phyloP scores from a whole-genome alignment of 495 filamentous ascomycete genomes.

The Penicillium mononematosum region DNA sequence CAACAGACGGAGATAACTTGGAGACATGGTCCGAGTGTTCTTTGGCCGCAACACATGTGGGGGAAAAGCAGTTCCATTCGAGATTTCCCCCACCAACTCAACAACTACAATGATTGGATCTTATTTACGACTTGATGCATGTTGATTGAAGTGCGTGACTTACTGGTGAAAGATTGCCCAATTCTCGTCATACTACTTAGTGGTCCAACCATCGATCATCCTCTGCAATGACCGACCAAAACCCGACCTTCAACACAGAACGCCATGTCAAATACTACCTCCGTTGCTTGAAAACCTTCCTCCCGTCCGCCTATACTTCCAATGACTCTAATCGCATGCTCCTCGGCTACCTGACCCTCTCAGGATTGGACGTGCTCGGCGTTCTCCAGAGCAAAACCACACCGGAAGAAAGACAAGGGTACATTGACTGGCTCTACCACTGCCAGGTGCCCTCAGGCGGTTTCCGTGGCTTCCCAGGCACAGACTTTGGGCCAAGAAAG shows the following conservation, averaged over 20 bases:
- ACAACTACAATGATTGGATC: constrained; percentile 4
- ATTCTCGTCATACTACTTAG: neutral
- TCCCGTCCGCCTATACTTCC: constrained; percentile 77
- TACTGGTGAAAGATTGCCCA: neutral
- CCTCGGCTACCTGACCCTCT: constrained; percentile 82
- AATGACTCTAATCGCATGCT: constrained; percentile 89
- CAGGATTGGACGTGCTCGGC: constrained; percentile 77
- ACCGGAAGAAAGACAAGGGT: constrained; percentile 56
- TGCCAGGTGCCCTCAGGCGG: constrained; percentile 74
- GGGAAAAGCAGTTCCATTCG: constrained; percentile 19
- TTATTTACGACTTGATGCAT: constrained; percentile 4
- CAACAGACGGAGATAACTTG: constrained; percentile 1
- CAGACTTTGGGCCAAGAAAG: constrained; percentile 52
- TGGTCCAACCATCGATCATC: neutral
- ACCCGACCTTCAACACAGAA: constrained; percentile 58
- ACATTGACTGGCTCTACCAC: constrained; percentile 68
- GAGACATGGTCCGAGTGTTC: constrained; percentile 18
- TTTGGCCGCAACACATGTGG: constrained; percentile 18
- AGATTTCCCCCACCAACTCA: constrained; percentile 17
- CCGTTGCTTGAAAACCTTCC: constrained; percentile 76
- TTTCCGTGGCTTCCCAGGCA: constrained; percentile 77
- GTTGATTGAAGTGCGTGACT: neutral
- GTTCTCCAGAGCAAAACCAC: constrained; percentile 56
- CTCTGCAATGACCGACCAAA: constrained; percentile 30
- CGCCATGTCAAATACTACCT: constrained; percentile 91